Evolutionary conservation across 2,329 filamentous ascomycete species (phyloP), one percentile per base, ranked within the genome.

Genomic region (Exophiala xenobiotica): DNA sequence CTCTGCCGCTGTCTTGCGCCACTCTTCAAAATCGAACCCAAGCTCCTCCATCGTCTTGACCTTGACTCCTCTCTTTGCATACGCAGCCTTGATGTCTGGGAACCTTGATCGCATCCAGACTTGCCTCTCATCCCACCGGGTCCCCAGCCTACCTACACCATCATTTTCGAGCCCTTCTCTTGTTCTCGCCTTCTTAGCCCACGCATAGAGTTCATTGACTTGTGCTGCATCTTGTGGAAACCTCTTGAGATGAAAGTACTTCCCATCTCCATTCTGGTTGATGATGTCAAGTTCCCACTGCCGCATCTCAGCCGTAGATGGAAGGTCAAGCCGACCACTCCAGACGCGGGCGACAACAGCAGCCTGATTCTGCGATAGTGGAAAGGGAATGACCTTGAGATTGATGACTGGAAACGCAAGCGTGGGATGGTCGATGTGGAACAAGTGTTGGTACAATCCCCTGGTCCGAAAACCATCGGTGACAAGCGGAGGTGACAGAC

Each of bases 331-430:
- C 1, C 81, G 73, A 26, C 87, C 86, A 1, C 88, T 81, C 80
- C 88, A 95, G 0, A 91, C 79, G 1, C 88, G 81, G 2, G 90
- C 82, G 39, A 95, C 76, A 0, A 88, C 80, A 0, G 90, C 86
- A 1, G 83, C 83, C 68, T 96, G 91, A 4, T 81, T 83, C 70
- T 96, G 90, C 0, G 85, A 79, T 1, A 93, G 63, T 0, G 88
- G 86, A 66, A 95, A 95, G 0, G 92, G 92, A n/a, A 95, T 86
- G n/a, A 93, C 81, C 60, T 86, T 87, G 65, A 90, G 86, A 12
- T 87, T 85, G 31, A 96, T 74, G 0, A 81, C 82, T 0, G 87
- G 77, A 65, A 96, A 91, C 0, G 81, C 85, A 1, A 97, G 74
- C 0, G 88, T 93, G 1, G 91, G 90, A 54, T 89, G 81, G 1